Evolutionary conservation across 2,329 filamentous ascomycete species (phyloP), one percentile per base, ranked within the genome.

Genomic region (Metarhizium guizhouense): DNA sequence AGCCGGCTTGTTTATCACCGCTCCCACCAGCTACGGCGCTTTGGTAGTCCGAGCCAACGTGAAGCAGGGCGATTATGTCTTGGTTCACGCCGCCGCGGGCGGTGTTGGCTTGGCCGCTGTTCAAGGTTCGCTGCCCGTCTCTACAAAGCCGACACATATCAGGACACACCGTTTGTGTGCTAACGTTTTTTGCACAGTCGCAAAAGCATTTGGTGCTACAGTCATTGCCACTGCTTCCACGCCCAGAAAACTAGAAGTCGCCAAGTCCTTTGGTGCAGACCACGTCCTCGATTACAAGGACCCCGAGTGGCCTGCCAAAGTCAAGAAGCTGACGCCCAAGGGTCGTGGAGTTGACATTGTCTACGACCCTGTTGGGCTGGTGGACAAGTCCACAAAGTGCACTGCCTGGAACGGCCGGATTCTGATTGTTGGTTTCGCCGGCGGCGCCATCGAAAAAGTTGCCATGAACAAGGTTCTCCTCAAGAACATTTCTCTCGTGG

Each of bases 161-260:
- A 25, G 25, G 5, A 34, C 7, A 6, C 32, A 11, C 32, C 32
- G 5, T 34, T 25, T 20, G 49, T 36, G 36, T 40, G 29, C 42
- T 20, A 38, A 20, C 57, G 5, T 43, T 20, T 20, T 49, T 18
- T 25, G 30, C n/a, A 18, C 50, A 77, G 76, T 97, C 58, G 93
- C 93, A 32, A 96, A 96, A 73, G 93, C 92, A 0, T 85, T 88
- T 53, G 93, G 93, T 6, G 93, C 93, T 10, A 94, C 81, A 3
- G 93, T 97, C n/a, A 86, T 97, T 59, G 93, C 93, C 4, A 96
- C 93, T 0, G 93, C 91, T 0, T 90, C 91, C 1, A 88, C 87
- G 1, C 70, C 82, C 63, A 83, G 86, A 53, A 97, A 97, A 74
- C 79, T 91, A 8, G 81, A 88, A 55, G 83, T 96, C 10, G 93